Conservation (phyloP, 768 basidiomycete species). For the Dacryopinax primogenitus region DNA sequence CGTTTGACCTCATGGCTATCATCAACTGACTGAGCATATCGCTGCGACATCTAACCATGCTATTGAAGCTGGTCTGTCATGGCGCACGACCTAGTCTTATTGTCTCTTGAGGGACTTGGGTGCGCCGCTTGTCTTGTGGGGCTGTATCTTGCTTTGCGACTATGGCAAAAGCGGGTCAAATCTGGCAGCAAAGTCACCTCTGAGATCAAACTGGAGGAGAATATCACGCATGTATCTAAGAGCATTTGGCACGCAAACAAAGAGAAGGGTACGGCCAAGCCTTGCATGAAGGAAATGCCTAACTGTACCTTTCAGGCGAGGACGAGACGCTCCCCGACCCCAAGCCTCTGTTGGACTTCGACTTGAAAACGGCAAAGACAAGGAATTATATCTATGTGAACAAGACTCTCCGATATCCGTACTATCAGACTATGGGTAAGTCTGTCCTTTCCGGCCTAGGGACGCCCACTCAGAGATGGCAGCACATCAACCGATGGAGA, state of each 20-base stretch:
- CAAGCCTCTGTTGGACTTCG: conserved; percentile 16
- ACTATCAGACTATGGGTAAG: conserved; percentile 17
- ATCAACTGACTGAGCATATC: no score
- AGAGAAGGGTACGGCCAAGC: not conserved
- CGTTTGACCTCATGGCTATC: no score
- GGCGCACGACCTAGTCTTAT: not conserved
- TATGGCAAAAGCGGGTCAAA: not conserved
- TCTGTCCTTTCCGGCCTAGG: no score
- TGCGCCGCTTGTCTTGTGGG: not conserved
- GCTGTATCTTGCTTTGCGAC: not conserved
- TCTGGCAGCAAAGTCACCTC: not conserved
- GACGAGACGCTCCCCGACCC: conserved; percentile 14
- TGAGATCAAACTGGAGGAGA: not conserved
- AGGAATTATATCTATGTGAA: conserved; percentile 21
- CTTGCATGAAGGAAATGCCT: not conserved
- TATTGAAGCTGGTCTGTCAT: not conserved
- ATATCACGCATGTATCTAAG: not conserved
- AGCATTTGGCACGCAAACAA: conserved; percentile 6
- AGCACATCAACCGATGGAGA: conserved; percentile 30
- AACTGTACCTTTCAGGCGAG: not conserved
- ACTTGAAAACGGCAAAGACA: conserved; percentile 17
- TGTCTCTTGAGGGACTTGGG: not conserved
- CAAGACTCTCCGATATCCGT: conserved; percentile 19
- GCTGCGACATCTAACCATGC: no score
- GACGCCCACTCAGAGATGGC: no score